Conservation (phyloP, 73 alveolate genomes). For the Paramecium octaurelia region DNA sequence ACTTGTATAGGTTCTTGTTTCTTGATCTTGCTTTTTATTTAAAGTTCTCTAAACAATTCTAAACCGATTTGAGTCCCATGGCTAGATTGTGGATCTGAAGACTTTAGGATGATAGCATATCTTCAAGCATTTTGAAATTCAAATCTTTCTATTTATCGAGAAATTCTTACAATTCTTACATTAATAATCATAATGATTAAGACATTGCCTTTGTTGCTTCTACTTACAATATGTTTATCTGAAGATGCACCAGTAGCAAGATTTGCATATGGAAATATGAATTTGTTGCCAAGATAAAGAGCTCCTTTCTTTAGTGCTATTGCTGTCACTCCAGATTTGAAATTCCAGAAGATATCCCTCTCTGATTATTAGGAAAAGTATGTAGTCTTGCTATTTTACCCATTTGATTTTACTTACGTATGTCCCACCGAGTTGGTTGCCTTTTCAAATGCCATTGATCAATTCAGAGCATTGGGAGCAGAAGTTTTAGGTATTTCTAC, state of each 20-base stretch:
- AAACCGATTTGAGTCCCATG: neutral
- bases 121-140: neutral
- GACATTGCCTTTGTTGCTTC: neutral
- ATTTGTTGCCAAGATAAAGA: slow-evolving; percentile 51
- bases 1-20: neutral
- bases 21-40: neutral
- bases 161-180: slow-evolving; percentile 31
- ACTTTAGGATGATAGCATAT: neutral
- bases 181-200: slow-evolving; percentile 36
- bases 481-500: slow-evolving; percentile 92
- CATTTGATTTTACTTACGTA: slow-evolving; percentile 98
- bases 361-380: slow-evolving; percentile 78
- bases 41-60: neutral
- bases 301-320: slow-evolving; percentile 64
- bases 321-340: slow-evolving; percentile 55
- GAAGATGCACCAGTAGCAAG: neutral
- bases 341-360: slow-evolving; percentile 51
- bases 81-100: neutral
- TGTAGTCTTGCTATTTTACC: slow-evolving; percentile 95
- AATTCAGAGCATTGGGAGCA: slow-evolving; percentile 87
- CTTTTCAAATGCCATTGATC: slow-evolving; percentile 89
- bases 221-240: neutral
- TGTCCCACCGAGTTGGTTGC: slow-evolving; percentile 99
- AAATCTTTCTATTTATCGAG: neutral
- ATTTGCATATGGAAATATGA: neutral